Base-by-base conservation (phyloP, 192 early-diverging fungal species). In the Linnemannia schmuckeri region DNA sequence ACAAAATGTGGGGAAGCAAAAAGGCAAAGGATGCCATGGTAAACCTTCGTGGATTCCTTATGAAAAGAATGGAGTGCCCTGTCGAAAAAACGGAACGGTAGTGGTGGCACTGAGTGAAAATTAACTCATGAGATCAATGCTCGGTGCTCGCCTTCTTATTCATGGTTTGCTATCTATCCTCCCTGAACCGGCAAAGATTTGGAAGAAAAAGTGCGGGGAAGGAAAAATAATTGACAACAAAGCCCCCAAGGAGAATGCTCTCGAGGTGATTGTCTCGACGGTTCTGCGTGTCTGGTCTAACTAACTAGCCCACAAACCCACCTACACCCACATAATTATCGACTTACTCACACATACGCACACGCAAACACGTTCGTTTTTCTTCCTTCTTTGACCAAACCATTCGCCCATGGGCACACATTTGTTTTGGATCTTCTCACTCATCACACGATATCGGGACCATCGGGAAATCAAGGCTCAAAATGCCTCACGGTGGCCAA, bases 321-420 rank as follows among this genome's bases (percentile, higher is more conserved):
- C 27, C 22, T 9, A 9, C 57, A 66, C 61, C 49, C 49, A 22
- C 49, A 52, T 52, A 52, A 52, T 52, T 18, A 52, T 52, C 49
- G 49, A 52, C 17, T 52, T 22, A 52, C 49, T 18, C 49, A 47
- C 41, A 0, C 41, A 12, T 12, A 44, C 44, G 15, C 12, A 46
- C 44, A 15, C 44, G 2, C 8, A 30, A 6, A 61, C 61, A 66
- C 61, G 61, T 33, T 66, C 30, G 61, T 12, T 66, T 66, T 35
- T 66, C 61, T 66, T 66, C 61, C 61, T 66, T 66, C 61, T 66
- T 66, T 66, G 61, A 66, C 61, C n/a, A 49, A 49, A 49, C 47
- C 47, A 49, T 30, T 63, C 24, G 27, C 8, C 27, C 27, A 33
- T 63, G 27, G 61, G 61, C n/a, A 30, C 61, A 63, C 10, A 57